Evolutionary conservation across 1,139 yeast genomes (phyloP), one percentile per base, ranked within the genome.

Genomic region (Taiozyma onychis): DNA sequence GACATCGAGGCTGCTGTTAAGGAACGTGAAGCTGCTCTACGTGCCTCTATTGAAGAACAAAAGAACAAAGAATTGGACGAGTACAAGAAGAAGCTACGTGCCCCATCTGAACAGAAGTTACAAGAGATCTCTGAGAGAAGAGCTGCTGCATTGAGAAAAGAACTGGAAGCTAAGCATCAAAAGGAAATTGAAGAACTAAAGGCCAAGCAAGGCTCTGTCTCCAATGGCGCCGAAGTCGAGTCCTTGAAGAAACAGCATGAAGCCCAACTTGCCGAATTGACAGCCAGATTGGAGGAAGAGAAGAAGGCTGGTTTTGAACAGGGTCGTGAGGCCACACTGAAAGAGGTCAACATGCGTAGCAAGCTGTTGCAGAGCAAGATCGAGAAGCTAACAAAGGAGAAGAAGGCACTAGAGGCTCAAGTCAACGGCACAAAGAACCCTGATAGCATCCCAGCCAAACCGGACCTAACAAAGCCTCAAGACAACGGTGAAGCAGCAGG

Each of bases 281-380:
- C 49, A 14, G 39, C 48, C 26, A 52, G 60, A 18, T 57, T 72
- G 44, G 64, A 66, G 3, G 68, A 63, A 30, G 60, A 63, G 39
- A 70, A 69, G 61, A 65, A 72, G 55, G 62, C 62, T 41, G 65
- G 72, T 4, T 67, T 70, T 47, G 72, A 69, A 35, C 72, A 72
- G 48, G 70, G 74, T 9, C 68, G 70, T 52, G 70, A 71, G 46
- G 67, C 69, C 35, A 64, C 62, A 43, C 61, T 62, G 67, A 67
- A 59, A 53, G 68, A 61, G 49, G 65, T 60, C 35, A 62, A 62
- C 16, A 65, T 72, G 67, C 65, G 70, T 46, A 58, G 61, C n/a
- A 65, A 60, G 50, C 54, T 71, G 45, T 51, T 70, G 26, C 62
- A 66, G 43, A 55, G 63, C 39, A 70, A 69, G 56, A 54, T 67